A percentile compares a stretch with the other conserved stretches of the same genome.
These are phyloP conservation scores for Gentiana dahurica DNA, from an alignment of 257 asterid species.

Conservation along the genomic window DNA sequence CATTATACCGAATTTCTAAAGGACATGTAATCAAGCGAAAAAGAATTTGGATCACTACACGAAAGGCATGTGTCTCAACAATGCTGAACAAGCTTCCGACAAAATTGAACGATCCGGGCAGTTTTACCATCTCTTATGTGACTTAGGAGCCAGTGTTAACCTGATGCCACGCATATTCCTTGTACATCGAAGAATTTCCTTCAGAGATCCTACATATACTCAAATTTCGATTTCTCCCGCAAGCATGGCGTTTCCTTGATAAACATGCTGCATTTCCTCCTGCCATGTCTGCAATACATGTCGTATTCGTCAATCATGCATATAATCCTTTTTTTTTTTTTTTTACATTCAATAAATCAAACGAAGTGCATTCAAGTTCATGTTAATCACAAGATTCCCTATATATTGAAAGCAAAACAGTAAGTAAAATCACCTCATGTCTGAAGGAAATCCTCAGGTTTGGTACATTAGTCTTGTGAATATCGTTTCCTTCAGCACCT, in stretches of 20 bases:
- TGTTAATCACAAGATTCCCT: no score
- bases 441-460: conserved; percentile 72
- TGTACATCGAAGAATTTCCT: neutral
- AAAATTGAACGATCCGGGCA: no score
- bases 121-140: no score
- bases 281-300: conserved; percentile 62
- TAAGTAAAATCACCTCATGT: conserved; percentile 49
- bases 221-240: conserved; percentile 61
- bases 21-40: no score
- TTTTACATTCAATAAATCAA: neutral
- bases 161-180: no score
- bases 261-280: conserved; percentile 78
- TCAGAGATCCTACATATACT: neutral
- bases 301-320: neutral
- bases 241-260: conserved; percentile 52
- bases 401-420: neutral
- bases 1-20: no score
- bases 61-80: no score
- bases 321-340: no score
- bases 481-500: conserved; percentile 68
- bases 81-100: no score
- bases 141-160: no score
- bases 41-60: no score
- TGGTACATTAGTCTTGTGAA: conserved; percentile 91
- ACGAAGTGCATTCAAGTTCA: neutral